phyloP scores from a whole-genome alignment of 1,139 yeast species.

The Candida gigantensis region DNA sequence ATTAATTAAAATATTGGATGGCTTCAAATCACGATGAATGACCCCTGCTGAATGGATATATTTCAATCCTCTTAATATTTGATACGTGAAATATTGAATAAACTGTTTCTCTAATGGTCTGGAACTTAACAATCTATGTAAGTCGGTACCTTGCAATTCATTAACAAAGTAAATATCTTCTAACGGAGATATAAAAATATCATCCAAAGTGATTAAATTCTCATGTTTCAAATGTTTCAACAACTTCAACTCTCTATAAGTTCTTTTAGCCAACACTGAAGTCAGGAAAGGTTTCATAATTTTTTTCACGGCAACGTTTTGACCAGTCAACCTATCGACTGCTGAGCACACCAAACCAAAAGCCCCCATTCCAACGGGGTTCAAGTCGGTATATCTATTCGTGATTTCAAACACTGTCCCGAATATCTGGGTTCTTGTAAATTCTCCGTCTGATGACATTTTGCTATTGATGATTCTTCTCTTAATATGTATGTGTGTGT shows the following conservation, averaged over 20 bases:
- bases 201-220: slow-evolving; percentile 88
- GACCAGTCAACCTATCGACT: slow-evolving; percentile 83
- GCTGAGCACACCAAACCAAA: slow-evolving; percentile 98
- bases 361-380: slow-evolving; percentile 99
- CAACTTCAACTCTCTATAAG: slow-evolving; percentile 91
- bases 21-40: slow-evolving; percentile 92
- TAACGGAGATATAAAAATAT: slow-evolving; percentile 89
- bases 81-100: slow-evolving; percentile 93
- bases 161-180: slow-evolving; percentile 98
- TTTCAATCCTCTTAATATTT: slow-evolving; percentile 88
- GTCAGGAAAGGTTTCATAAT: slow-evolving; percentile 97
- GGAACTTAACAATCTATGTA: slow-evolving; percentile 85
- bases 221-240: slow-evolving; percentile 94
- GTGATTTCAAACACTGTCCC: slow-evolving; percentile 96
- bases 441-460: slow-evolving; percentile 47
- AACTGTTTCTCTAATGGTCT: slow-evolving; percentile 95
- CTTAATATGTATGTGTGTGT: too few species aligned
- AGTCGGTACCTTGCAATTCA: slow-evolving; percentile 93
- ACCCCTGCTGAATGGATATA: slow-evolving; percentile 98
- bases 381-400: slow-evolving; percentile 82
- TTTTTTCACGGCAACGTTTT: slow-evolving; percentile 95
- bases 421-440: slow-evolving; percentile 59
- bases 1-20: slow-evolving; percentile 87
- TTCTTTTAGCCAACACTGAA: slow-evolving; percentile 91
- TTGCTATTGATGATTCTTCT: too few species aligned